Percentiles rank a stretch among this genome's conserved stretches.
phyloP scores from a whole-genome alignment of 106 monocot genomes.

The Triglochin maritima region DNA sequence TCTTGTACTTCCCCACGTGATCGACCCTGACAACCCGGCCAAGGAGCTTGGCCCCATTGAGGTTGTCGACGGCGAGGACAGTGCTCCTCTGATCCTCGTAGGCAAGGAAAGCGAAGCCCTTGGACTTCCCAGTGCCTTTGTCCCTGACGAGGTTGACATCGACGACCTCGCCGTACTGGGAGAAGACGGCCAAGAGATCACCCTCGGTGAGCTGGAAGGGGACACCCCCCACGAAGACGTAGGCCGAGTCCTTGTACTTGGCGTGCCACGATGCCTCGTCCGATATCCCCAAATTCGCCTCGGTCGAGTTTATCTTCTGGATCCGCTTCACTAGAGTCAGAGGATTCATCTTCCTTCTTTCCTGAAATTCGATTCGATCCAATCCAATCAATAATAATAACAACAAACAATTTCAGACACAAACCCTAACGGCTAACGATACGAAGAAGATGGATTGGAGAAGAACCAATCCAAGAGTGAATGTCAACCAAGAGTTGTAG shows the following conservation, averaged over 20 bases:
- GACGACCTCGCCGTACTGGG: slow-evolving; percentile 91
- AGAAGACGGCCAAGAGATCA: slow-evolving; percentile 82
- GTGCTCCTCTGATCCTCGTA: slow-evolving; percentile 98
- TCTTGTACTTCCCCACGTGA: slow-evolving; percentile 84
- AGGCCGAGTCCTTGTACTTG: slow-evolving; percentile 96
- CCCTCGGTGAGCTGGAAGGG: slow-evolving; percentile 94
- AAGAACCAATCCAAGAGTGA: no score
- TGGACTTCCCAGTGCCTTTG: slow-evolving; percentile 81
- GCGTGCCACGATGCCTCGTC: slow-evolving; percentile 96
- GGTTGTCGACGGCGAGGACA: slow-evolving; percentile 88
- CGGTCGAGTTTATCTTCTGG: slow-evolving; percentile 75
- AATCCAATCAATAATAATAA: no score
- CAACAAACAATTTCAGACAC: no score
- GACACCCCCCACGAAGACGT: slow-evolving; percentile 81
- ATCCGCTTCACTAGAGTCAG: slow-evolving; percentile 83
- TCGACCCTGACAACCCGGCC: slow-evolving; percentile 80
- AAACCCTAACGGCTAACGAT: no score
- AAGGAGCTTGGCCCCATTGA: slow-evolving; percentile 76
- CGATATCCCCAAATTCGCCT: slow-evolving; percentile 72
- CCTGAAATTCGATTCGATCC: background rate
- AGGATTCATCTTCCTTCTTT: slow-evolving; percentile 52
- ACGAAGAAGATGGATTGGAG: no score
- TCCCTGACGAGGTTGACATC: slow-evolving; percentile 97
- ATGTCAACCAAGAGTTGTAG: no score
- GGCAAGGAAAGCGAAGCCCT: slow-evolving; percentile 86